Evolutionary conservation across 179 eudicot species (phyloP).

Genomic region (Silene coronaria): DNA sequence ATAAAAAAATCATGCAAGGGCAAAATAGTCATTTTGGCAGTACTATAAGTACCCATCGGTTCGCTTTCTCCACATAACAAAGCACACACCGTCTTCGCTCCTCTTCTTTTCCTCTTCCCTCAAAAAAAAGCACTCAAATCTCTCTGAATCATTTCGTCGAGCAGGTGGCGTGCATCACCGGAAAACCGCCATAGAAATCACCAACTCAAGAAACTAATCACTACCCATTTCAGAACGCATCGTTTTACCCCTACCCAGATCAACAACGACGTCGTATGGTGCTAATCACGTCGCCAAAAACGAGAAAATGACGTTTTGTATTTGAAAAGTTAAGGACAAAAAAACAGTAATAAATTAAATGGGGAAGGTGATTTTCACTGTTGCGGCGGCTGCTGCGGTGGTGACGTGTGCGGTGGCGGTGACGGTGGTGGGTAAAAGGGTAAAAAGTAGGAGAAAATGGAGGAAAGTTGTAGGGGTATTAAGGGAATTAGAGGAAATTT

Average conservation of each 20-base stretch:
- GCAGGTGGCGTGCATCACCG: constrained; percentile 36
- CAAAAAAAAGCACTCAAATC: not conserved
- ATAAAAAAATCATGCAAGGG: constrained; percentile 21
- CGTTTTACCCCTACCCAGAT: constrained; percentile 14
- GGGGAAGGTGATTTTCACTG: constrained; percentile 59
- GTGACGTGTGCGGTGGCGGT: constrained; percentile 63
- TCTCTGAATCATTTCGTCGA: constrained; percentile 42
- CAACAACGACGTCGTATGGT: constrained; percentile 10
- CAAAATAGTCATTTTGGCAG: constrained; percentile 28
- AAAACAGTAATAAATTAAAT: constrained; percentile 13
- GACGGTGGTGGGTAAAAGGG: constrained; percentile 61
- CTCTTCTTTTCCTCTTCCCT: constrained; percentile 23
- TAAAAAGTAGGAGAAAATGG: constrained; percentile 58
- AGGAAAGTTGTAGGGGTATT: constrained; percentile 45
- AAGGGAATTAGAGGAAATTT: constrained; percentile 55
- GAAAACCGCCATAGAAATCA: constrained; percentile 20
- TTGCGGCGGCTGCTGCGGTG: constrained; percentile 58
- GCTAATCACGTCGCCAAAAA: not conserved
- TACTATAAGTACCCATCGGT: constrained; percentile 37
- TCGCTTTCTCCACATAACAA: constrained; percentile 46
- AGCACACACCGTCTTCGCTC: constrained; percentile 29
- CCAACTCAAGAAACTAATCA: not conserved
- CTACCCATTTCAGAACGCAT: constrained; percentile 16
- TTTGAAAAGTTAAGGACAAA: not conserved
- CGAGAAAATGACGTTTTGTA: constrained; percentile 9